Conservation (phyloP, 2,329 filamentous ascomycete genomes). For the Fusarium staphyleae region DNA sequence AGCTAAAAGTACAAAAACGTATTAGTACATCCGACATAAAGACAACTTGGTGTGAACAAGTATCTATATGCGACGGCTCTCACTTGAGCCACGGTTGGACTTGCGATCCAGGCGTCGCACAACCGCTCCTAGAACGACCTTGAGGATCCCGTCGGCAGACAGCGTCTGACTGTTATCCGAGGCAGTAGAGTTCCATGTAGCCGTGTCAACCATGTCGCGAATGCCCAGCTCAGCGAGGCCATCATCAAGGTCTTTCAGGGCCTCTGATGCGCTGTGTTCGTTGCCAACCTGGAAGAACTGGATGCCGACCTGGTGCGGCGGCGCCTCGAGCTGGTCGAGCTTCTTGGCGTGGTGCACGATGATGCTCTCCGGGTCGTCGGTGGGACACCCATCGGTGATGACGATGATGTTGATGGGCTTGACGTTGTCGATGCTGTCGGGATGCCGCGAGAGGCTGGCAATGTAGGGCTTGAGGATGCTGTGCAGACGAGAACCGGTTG, state of each 20-base stretch:
- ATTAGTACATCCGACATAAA: too few species aligned
- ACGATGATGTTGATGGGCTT: slow-evolving; percentile 92
- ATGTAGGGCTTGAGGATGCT: slow-evolving; percentile 79
- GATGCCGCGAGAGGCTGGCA: slow-evolving; percentile 44
- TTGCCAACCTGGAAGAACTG: slow-evolving; percentile 96
- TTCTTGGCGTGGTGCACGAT: slow-evolving; percentile 72
- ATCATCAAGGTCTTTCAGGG: slow-evolving; percentile 79
- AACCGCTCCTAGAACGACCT: slow-evolving; percentile 81
- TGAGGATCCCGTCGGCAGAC: slow-evolving; percentile 76
- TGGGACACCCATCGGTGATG: slow-evolving; percentile 86
- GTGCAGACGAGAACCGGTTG: slow-evolving; percentile 75
- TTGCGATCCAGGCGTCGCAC: slow-evolving; percentile 55
- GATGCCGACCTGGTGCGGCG: slow-evolving; percentile 83
- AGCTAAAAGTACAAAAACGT: too few species aligned
- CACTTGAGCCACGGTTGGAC: slow-evolving; percentile 20
- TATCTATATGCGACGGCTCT: slow-evolving; percentile 13
- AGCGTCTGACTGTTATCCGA: slow-evolving; percentile 54
- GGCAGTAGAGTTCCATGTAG: slow-evolving; percentile 69
- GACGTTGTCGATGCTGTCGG: slow-evolving; percentile 53
- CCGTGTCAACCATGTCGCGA: slow-evolving; percentile 91
- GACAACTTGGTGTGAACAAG: too few species aligned
- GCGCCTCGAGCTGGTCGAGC: slow-evolving; percentile 73
- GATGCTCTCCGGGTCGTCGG: slow-evolving; percentile 77
- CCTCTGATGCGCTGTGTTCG: slow-evolving; percentile 68
- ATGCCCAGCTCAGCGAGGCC: slow-evolving; percentile 62